Base-by-base conservation (phyloP, 257 asterid species). In the Solanum pennellii region DNA sequence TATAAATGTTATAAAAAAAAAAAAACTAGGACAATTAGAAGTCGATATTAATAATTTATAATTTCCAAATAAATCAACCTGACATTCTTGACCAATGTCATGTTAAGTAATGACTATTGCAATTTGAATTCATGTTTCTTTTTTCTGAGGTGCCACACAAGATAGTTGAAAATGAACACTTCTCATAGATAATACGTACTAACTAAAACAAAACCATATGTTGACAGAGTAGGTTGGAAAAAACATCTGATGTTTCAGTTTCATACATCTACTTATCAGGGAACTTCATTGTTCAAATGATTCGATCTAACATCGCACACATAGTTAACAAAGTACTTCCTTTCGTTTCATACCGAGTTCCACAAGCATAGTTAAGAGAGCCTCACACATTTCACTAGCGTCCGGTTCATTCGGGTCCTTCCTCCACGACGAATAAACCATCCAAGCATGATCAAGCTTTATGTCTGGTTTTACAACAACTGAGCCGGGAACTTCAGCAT, bases 401-500 rank as follows among this genome's bases (percentile, higher is more conserved):
- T 94, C 98, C 0, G 97, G 93, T 89, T 93, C 96, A 0, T 74
- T 85, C 3, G 93, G 90, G 75, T 90, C 93, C 80, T 87, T 94
- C 72, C 84, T 94, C 99, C 98, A 94, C 4, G 98, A 93, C 8
- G 98, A 90, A 90, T 93, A 97, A 1, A 94, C 99, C 95, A 95
- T 97, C 99, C 99, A 97, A 3, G 95, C 91, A 89, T 97, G 98
- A 88, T 97, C 98, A n/a, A 95, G 92, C 89, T 94, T 97, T 82
- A 69, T 87, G 79, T 92, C 93, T 1, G 98, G 97, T 92, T 87
- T 94, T 29, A 95, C 98, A 1, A 95, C 98, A 29, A 97, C 92
- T 3, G 98, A 97, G 18, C 98, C 99, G 0, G 98, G 98, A 86
- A 95, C 98, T 90, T 94, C 96, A 65, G 99, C 99, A 87, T 95